These are phyloP conservation scores for Aspergillus texensis DNA, from an alignment of 2,329 filamentous ascomycete species.

Conservation along the genomic window DNA sequence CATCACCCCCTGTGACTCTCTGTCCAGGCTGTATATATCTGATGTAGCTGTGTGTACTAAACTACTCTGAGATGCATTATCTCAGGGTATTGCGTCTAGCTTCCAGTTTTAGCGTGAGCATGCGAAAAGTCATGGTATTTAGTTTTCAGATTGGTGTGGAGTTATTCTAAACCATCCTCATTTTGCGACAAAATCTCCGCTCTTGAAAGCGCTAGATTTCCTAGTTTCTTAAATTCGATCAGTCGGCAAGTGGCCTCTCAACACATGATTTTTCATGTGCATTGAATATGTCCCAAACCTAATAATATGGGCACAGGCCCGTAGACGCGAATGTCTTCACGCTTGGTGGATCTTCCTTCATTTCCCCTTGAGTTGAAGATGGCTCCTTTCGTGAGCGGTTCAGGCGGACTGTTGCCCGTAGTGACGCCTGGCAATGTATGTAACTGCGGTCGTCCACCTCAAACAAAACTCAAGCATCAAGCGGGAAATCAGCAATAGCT, in stretches of 20 bases:
- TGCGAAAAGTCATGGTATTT: neutral
- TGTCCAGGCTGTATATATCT: neutral
- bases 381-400: neutral
- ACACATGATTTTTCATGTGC: neutral
- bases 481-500: too few species aligned
- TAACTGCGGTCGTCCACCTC: neutral
- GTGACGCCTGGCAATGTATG: neutral
- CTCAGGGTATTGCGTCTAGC: neutral
- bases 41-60: neutral
- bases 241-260: neutral
- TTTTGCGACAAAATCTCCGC: neutral
- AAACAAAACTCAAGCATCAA: neutral
- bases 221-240: neutral
- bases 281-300: neutral
- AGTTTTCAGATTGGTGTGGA: neutral
- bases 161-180: neutral
- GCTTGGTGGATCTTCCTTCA: neutral
- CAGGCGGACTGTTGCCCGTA: neutral
- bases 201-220: neutral
- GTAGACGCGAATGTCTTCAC: neutral
- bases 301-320: neutral
- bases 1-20: neutral
- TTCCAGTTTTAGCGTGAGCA: neutral
- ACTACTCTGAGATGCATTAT: neutral
- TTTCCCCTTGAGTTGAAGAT: neutral